Evolutionary conservation across 164 flowering plant species (phyloP), one percentile per base, ranked within the genome.

Genomic region (Magnolia officinalis): DNA sequence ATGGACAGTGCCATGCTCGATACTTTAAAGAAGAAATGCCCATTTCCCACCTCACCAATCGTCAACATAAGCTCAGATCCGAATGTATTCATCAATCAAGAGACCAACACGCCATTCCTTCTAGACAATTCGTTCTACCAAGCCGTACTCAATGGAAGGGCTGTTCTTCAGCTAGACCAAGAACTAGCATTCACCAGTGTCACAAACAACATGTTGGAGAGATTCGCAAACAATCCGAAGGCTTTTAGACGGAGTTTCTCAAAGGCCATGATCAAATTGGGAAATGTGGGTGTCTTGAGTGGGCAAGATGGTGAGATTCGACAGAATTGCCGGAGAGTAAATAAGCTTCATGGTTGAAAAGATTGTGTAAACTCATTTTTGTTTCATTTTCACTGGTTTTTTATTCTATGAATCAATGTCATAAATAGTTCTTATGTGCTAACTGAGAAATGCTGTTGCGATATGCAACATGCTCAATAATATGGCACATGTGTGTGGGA

Each of bases 221-320:
- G 59, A 18, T 81, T 80, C 24, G 79, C 78, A 5, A 72, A 71
- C 59, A 73, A 79, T 58, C 77, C 72, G 1, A 67, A 13, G 8
- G 50, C 63, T 21, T 88, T 86, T 63, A 6, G 63, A 16, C 20
- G 68, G 58, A 84, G 80, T 9, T 87, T 87, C 76, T 81, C 84
- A 0, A 67, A 74, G 70, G 85, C 88, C 45, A 86, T 87, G 82
- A 81, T 86, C 67, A 84, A 83, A 79, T 63, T 88, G 81, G 85
- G 84, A 0, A 81, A 78, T 19, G 79, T 84, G 20, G 79, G 82
- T 50, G 86, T 80, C 73, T 75, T 84, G 14, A 78, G 76, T 23
- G 87, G 83, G 1, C 75, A 63, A 10, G 76, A 73, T 10, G 88
- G 89, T 6, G 84, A 88, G 74, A 80, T 85, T 16, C 81, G 89